Evolutionary conservation across 108 stramenopile genomes (phyloP).

Genomic region (Cyclotella baltica): DNA sequence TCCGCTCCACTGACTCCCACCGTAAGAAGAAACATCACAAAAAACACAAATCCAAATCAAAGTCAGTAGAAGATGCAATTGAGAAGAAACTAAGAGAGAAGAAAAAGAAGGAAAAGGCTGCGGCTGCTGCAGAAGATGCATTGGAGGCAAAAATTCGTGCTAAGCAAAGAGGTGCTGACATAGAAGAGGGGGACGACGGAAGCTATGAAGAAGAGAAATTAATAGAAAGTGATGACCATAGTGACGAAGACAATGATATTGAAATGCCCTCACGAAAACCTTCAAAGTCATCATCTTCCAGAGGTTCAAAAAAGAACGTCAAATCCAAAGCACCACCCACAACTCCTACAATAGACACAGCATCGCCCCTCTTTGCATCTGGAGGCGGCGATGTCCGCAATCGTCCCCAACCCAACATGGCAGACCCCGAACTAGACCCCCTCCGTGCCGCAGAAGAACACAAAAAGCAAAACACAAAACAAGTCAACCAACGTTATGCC

Average conservation of each 20-base stretch:
- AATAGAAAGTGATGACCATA: neutral
- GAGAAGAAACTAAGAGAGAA: conserved; percentile 25
- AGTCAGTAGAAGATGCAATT: conserved; percentile 23
- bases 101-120: conserved; percentile 24
- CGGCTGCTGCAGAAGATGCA: conserved; percentile 5
- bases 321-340: neutral
- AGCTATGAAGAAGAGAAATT: neutral
- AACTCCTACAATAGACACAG: neutral
- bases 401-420: conserved; percentile 12
- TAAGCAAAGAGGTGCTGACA: conserved; percentile 10
- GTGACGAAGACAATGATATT: neutral
- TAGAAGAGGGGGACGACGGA: conserved; percentile 1
- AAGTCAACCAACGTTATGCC: conserved; percentile 27
- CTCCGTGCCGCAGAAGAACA: conserved; percentile 28
- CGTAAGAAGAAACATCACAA: conserved; percentile 27
- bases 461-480: conserved; percentile 9
- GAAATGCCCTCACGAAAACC: neutral
- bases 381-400: conserved; percentile 45
- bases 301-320: neutral
- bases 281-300: no score
- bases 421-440: conserved; percentile 7
- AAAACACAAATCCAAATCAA: conserved; percentile 13
- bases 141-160: conserved; percentile 29
- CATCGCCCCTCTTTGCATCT: conserved; percentile 6
- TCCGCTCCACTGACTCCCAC: neutral